These are phyloP conservation scores for Mixia osmundae DNA, from an alignment of 1,284 basidiomycete genomes.

Conservation along the genomic window DNA sequence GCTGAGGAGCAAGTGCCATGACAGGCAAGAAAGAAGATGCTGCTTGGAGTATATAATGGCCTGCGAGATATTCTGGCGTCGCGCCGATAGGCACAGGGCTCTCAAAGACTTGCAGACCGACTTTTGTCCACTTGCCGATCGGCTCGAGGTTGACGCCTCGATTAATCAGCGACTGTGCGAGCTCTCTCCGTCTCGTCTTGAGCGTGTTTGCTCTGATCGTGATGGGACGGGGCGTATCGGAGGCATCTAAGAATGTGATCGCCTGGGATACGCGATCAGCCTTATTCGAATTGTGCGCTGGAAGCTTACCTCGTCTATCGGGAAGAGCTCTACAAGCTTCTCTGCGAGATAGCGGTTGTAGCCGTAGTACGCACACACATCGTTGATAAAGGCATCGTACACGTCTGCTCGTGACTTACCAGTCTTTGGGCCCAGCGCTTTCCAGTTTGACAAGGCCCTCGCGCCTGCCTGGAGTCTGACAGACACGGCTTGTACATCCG, in stretches of 20 bases:
- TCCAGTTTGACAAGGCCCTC: conserved; percentile 46
- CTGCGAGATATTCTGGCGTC: conserved; percentile 94
- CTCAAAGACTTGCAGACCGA: conserved; percentile 93
- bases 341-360: conserved; percentile 91
- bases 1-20: conserved; percentile 78
- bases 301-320: conserved; percentile 53
- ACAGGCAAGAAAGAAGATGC: conserved; percentile 98
- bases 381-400: conserved; percentile 59
- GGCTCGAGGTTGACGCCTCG: conserved; percentile 92
- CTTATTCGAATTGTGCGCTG: background rate
- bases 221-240: conserved; percentile 85
- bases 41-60: conserved; percentile 98
- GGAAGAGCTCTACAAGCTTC: conserved; percentile 83
- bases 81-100: conserved; percentile 89
- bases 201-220: conserved; percentile 97
- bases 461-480: conserved; percentile 71
- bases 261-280: conserved; percentile 31
- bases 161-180: conserved; percentile 84
- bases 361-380: conserved; percentile 86
- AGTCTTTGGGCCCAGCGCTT: conserved; percentile 30
- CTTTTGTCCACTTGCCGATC: conserved; percentile 96
- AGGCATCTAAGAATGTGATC: conserved; percentile 95
- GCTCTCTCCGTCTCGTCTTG: conserved; percentile 72
- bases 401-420: conserved; percentile 66
- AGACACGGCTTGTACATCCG: conserved; percentile 56